These are phyloP conservation scores for Lolium rigidum DNA, from an alignment of 176 grass and related monocot species.

Conservation along the genomic window DNA sequence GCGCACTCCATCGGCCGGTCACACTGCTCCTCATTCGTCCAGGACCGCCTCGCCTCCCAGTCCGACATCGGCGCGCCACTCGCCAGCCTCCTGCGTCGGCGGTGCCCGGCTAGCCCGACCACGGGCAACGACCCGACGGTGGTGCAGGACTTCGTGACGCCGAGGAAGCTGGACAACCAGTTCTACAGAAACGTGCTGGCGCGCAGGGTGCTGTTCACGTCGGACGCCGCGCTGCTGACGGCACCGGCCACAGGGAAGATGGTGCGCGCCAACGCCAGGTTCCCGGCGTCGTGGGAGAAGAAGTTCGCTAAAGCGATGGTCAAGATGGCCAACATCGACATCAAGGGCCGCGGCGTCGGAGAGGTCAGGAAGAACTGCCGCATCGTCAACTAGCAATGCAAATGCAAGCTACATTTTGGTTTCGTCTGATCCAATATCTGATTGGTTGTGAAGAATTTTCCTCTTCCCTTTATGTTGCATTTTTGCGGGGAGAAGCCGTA, in stretches of 20 bases:
- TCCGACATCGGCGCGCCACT: conserved; percentile 18
- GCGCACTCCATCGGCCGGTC: conserved; percentile 46
- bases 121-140: conserved; percentile 40
- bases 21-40: conserved; percentile 44
- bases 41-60: background rate
- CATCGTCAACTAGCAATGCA: conserved; percentile 30
- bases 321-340: conserved; percentile 44
- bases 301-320: conserved; percentile 51
- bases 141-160: conserved; percentile 38
- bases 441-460: background rate
- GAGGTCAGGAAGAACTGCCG: conserved; percentile 56
- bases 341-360: conserved; percentile 12
- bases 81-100: background rate
- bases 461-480: background rate
- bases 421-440: background rate
- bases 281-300: conserved; percentile 25
- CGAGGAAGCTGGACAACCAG: conserved; percentile 39
- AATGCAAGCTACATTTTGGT: background rate
- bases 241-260: background rate
- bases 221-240: conserved; percentile 38
- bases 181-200: conserved; percentile 46
- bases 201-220: conserved; percentile 41
- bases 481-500: background rate
- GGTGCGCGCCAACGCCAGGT: conserved; percentile 8
- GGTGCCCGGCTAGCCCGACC: conserved; percentile 34